Percentiles rank a stretch among this genome's conserved stretches.
phyloP scores from a whole-genome alignment of 2,329 filamentous ascomycete genomes.

The Fusarium keratoplasticum region DNA sequence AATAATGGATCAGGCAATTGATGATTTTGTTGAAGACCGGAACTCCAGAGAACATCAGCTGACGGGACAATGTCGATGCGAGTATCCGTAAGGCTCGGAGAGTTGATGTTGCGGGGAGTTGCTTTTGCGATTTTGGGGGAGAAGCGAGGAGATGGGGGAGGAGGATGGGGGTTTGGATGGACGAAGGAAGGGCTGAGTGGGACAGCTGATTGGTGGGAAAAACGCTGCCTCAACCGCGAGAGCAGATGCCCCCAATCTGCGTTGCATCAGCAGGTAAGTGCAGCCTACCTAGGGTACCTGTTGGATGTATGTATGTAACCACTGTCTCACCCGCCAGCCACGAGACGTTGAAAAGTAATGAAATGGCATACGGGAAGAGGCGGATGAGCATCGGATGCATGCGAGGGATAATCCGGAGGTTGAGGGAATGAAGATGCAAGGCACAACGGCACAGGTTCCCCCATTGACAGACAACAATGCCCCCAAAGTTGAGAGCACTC shows the following conservation, averaged over 20 bases:
- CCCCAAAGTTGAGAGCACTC: constrained; percentile 6
- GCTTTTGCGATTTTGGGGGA: constrained; percentile 11
- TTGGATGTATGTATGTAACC: not conserved
- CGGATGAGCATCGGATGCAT: not conserved
- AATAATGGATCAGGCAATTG: not conserved
- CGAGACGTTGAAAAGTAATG: not conserved
- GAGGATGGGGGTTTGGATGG: not conserved
- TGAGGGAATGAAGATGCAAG: not conserved
- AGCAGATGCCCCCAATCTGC: constrained; percentile 7
- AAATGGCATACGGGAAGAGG: not conserved
- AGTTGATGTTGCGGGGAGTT: not conserved
- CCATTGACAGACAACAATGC: not conserved
- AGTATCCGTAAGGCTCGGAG: not conserved
- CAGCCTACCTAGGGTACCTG: not conserved
- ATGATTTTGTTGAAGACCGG: not conserved
- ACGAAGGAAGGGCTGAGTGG: not conserved
- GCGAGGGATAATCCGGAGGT: constrained; percentile 1
- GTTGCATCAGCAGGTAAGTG: not conserved
- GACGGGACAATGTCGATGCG: constrained; percentile 1
- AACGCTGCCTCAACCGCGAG: not conserved
- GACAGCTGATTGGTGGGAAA: constrained; percentile 7
- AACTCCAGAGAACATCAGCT: not conserved
- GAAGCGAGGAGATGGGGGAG: not conserved
- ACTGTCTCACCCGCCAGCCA: not conserved
- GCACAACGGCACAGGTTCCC: not conserved